Evolutionary conservation across 2,329 filamentous ascomycete genomes (phyloP).

Genomic region (Monosporascus sp.): DNA sequence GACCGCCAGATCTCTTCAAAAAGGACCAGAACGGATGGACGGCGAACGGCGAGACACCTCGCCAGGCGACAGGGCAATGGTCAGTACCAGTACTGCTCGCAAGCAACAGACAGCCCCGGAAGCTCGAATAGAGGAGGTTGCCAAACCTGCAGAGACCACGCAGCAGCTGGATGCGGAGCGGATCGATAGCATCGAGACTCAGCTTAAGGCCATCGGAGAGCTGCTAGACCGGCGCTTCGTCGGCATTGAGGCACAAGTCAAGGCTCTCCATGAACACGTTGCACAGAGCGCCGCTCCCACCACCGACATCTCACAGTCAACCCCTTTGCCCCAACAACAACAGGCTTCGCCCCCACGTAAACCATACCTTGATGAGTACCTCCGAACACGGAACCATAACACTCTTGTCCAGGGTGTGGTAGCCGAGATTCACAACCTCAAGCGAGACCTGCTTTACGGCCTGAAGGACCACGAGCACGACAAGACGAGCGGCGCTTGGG

Average conservation of each 20-base stretch:
- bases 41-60: background rate
- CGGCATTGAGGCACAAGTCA: background rate
- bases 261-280: background rate
- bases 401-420: background rate
- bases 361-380: background rate
- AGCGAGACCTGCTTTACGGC: background rate
- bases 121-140: background rate
- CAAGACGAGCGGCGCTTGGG: background rate
- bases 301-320: background rate
- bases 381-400: background rate
- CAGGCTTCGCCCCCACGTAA: background rate
- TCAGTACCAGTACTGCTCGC: background rate
- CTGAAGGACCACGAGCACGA: background rate
- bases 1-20: background rate
- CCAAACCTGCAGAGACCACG: background rate
- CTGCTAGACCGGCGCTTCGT: background rate
- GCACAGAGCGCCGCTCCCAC: background rate
- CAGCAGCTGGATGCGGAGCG: background rate
- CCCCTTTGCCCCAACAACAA: background rate
- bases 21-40: background rate
- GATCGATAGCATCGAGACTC: background rate
- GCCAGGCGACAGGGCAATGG: background rate
- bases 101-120: background rate
- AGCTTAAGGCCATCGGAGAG: background rate
- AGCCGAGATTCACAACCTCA: background rate